Evolutionary conservation across 2,329 filamentous ascomycete species (phyloP).

Genomic region (Pyrenochaeta sp.): DNA sequence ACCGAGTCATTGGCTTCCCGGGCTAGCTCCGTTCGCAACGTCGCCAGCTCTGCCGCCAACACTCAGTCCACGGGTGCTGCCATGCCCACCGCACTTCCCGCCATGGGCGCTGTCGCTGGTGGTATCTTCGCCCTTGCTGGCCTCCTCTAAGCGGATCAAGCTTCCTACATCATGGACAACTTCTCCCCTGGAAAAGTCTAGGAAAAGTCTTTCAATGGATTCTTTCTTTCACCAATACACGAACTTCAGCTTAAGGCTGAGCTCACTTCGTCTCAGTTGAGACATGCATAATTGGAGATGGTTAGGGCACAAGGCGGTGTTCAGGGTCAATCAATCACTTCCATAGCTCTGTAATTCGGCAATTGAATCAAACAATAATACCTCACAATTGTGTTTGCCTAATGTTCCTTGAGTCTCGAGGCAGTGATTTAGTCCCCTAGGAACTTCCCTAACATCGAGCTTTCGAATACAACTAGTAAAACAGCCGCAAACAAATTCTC

Average conservation of each 20-base stretch:
- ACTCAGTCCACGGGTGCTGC: slow-evolving; percentile 17
- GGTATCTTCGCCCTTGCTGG: slow-evolving; percentile 40
- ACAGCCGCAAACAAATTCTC: no score
- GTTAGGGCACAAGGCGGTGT: slow-evolving; percentile 1
- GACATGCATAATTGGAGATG: slow-evolving; percentile 13
- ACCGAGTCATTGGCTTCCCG: slow-evolving; percentile 8
- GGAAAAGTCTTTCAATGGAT: slow-evolving; percentile 7
- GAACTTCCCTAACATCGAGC: no score
- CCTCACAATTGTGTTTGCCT: no score
- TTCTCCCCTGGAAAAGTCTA: slow-evolving; percentile 7
- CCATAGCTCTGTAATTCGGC: slow-evolving; percentile 8
- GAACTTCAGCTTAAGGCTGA: slow-evolving; percentile 12
- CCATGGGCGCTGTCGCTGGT: slow-evolving; percentile 41
- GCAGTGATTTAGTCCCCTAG: no score
- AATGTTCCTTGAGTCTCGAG: no score
- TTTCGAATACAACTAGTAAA: no score
- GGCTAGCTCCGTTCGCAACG: slow-evolving; percentile 15
- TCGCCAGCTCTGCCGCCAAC: slow-evolving; percentile 18
- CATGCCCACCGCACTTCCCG: slow-evolving; percentile 35
- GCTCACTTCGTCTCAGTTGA: slow-evolving; percentile 18
- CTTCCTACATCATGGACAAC: neutral
- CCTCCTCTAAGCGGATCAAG: slow-evolving; percentile 37
- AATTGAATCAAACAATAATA: neutral
- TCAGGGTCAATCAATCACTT: slow-evolving; percentile 8
- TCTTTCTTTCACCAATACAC: slow-evolving; percentile 9